Evolutionary conservation across 352 stramenopile genomes (phyloP).

Genomic region (Pythium plurisporium): DNA sequence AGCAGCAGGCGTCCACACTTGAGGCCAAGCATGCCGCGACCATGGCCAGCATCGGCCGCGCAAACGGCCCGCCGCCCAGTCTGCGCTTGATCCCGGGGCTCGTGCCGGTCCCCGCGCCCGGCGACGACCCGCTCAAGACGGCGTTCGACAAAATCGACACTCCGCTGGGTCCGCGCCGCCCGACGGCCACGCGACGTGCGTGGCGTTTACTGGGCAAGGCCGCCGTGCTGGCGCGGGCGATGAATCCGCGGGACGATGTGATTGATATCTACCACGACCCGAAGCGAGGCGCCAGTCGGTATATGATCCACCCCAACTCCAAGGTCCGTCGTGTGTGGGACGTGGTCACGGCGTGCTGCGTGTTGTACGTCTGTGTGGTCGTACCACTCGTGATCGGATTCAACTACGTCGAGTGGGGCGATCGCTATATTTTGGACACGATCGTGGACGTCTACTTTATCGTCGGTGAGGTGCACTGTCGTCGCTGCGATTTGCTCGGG

Average conservation of each 20-base stretch:
- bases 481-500: constrained; percentile 15
- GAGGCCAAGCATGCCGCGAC: constrained; percentile 13
- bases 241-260: constrained; percentile 35
- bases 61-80: constrained; percentile 1
- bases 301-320: constrained; percentile 82
- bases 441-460: constrained; percentile 84
- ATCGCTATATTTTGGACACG: constrained; percentile 43
- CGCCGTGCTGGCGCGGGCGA: constrained; percentile 21
- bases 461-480: background rate
- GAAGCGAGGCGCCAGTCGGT: constrained; percentile 44
- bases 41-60: constrained; percentile 7
- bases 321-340: constrained; percentile 72
- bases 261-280: constrained; percentile 82
- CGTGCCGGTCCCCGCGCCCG: background rate
- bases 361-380: constrained; percentile 76
- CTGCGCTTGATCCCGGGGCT: constrained; percentile 4
- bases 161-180: background rate
- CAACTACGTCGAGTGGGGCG: constrained; percentile 58
- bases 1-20: constrained; percentile 7
- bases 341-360: constrained; percentile 53
- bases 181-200: constrained; percentile 5
- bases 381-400: constrained; percentile 67
- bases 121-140: constrained; percentile 2
- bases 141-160: constrained; percentile 16
- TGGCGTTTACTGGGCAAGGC: constrained; percentile 28